These are phyloP conservation scores for Tuber indicum DNA, from an alignment of 495 filamentous ascomycete species.

Conservation along the genomic window DNA sequence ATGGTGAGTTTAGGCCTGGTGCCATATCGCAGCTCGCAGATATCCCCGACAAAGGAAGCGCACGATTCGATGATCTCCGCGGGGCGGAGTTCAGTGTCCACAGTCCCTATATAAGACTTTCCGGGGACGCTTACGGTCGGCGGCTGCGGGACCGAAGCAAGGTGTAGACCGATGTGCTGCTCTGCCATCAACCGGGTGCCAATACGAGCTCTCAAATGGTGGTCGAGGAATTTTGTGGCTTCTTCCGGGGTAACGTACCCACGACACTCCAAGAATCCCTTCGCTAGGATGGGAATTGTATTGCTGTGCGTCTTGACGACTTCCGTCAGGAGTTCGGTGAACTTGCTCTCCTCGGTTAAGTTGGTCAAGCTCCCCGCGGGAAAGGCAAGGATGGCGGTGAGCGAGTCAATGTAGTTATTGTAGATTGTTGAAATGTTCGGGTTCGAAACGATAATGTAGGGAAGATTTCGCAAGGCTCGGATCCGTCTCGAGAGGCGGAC, in stretches of 20 bases:
- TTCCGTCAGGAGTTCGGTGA: constrained; percentile 85
- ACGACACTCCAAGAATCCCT: constrained; percentile 84
- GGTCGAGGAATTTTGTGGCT: constrained; percentile 85
- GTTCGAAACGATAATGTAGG: constrained; percentile 95
- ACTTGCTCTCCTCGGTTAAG: constrained; percentile 79
- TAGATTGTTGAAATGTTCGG: constrained; percentile 88
- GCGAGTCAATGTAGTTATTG: constrained; percentile 85
- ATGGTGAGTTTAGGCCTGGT: constrained; percentile 75
- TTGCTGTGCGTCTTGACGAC: constrained; percentile 88
- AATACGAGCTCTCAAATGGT: constrained; percentile 87
- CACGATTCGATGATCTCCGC: constrained; percentile 71
- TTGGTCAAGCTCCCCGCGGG: constrained; percentile 68
- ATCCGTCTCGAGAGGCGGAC: constrained; percentile 92
- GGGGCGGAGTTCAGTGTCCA: constrained; percentile 83
- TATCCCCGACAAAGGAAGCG: constrained; percentile 84
- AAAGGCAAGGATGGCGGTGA: constrained; percentile 81
- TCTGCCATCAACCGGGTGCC: constrained; percentile 91
- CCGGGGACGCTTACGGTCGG: constrained; percentile 17
- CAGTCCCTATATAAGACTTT: constrained; percentile 78
- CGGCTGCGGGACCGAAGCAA: constrained; percentile 50
- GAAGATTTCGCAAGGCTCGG: constrained; percentile 82
- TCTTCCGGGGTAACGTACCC: constrained; percentile 74
- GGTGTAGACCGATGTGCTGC: constrained; percentile 91
- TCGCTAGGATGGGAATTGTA: constrained; percentile 85
- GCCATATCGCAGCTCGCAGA: constrained; percentile 93